Conservation (phyloP, 805 yeast species). For the Wickerhamomyces xylosicus region DNA sequence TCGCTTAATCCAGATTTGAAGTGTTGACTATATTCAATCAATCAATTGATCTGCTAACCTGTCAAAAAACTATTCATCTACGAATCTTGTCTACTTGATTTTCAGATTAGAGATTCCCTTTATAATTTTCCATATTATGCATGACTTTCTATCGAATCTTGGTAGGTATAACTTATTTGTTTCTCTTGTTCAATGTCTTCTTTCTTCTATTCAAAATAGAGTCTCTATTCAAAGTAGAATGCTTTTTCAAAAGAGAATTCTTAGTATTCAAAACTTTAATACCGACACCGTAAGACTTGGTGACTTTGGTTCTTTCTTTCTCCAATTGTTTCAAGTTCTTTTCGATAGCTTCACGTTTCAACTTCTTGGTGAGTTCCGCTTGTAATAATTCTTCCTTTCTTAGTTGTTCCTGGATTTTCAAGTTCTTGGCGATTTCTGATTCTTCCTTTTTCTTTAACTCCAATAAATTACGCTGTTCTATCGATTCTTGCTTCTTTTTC, state of each 20-base stretch:
- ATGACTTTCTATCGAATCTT: too few species aligned
- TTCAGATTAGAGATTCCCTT: too few species aligned
- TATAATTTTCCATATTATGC: too few species aligned
- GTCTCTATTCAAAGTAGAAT: not conserved
- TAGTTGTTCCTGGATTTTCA: not conserved
- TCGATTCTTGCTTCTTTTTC: not conserved
- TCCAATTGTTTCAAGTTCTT: not conserved
- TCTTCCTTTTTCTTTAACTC: not conserved
- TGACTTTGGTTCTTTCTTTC: not conserved
- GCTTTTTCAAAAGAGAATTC: not conserved
- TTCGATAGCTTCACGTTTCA: not conserved
- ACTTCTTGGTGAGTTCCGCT: not conserved
- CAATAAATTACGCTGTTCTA: not conserved
- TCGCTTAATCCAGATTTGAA: too few species aligned
- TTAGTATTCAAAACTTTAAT: not conserved
- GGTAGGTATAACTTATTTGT: not conserved
- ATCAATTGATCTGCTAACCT: too few species aligned
- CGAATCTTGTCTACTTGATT: too few species aligned
- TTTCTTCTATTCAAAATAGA: not conserved
- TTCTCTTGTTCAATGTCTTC: not conserved
- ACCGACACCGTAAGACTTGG: not conserved
- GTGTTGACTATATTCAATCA: too few species aligned
- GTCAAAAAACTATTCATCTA: too few species aligned
- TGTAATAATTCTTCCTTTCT: not conserved
- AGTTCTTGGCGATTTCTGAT: not conserved